Evolutionary conservation across 495 filamentous ascomycete genomes (phyloP).

Genomic region (Chaetomium fimeti): DNA sequence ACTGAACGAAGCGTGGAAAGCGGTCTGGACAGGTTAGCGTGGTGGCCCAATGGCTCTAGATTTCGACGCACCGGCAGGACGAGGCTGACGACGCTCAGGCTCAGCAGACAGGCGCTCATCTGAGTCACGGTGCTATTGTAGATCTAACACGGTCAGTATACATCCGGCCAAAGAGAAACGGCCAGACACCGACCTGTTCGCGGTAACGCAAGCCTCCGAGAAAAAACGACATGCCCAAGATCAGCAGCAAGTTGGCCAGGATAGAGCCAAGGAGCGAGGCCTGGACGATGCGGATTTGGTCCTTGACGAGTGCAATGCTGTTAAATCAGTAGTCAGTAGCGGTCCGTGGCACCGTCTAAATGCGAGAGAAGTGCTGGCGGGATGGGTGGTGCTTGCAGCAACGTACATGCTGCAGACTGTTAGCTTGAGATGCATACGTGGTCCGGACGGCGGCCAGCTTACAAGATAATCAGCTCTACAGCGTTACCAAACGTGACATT

Average conservation of each 20-base stretch:
- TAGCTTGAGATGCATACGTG: neutral
- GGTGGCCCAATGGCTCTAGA: neutral
- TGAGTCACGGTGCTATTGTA: slow-evolving; percentile 95
- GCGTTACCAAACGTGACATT: slow-evolving; percentile 90
- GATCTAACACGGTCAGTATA: slow-evolving; percentile 62
- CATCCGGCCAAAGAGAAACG: slow-evolving; percentile 6
- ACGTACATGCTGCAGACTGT: slow-evolving; percentile 39
- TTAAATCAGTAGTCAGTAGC: slow-evolving; percentile 4
- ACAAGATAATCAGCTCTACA: slow-evolving; percentile 54
- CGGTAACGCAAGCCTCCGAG: slow-evolving; percentile 82
- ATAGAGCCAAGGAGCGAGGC: slow-evolving; percentile 88
- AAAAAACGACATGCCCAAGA: slow-evolving; percentile 88
- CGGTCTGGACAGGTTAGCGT: slow-evolving; percentile 49
- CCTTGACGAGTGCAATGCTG: slow-evolving; percentile 68
- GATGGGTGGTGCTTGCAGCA: neutral
- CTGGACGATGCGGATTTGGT: slow-evolving; percentile 88
- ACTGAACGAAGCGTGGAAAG: slow-evolving; percentile 85
- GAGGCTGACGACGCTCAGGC: slow-evolving; percentile 83
- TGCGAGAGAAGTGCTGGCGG: neutral
- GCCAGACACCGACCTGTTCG: slow-evolving; percentile 54
- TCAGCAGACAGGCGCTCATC: slow-evolving; percentile 90
- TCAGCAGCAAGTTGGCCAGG: slow-evolving; percentile 82
- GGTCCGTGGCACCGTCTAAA: neutral
- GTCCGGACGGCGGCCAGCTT: slow-evolving; percentile 55
- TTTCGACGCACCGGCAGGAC: slow-evolving; percentile 54